These are phyloP conservation scores for Backusella sp. DNA, from an alignment of 192 early-diverging fungal species.

Conservation along the genomic window DNA sequence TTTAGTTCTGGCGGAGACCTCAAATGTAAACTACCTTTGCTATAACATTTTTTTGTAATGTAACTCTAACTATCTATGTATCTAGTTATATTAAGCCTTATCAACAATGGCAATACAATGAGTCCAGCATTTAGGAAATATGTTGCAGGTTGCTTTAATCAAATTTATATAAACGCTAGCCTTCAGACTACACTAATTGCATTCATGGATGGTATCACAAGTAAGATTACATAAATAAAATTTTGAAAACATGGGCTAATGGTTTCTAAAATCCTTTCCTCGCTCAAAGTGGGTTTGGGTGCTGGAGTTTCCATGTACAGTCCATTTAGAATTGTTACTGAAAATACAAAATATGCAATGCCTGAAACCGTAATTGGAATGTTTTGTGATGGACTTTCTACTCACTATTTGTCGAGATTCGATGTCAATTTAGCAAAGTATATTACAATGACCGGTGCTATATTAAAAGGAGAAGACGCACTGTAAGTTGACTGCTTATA, in stretches of 20 bases:
- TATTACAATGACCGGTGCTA: conserved; percentile 79
- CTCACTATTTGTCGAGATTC: conserved; percentile 91
- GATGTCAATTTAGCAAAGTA: conserved; percentile 92
- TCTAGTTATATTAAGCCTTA: not conserved
- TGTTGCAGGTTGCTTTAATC: conserved; percentile 67
- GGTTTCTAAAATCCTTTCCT: not conserved
- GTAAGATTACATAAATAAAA: conserved; percentile 29
- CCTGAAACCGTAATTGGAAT: conserved; percentile 94
- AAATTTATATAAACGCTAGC: conserved; percentile 86
- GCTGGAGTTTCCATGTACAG: not conserved
- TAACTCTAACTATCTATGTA: not conserved
- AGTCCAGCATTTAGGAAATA: not conserved
- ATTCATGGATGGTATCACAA: conserved; percentile 84
- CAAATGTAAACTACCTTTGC: not conserved
- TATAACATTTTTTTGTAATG: not conserved
- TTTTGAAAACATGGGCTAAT: no score
- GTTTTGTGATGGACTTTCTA: conserved; percentile 92
- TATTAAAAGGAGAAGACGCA: conserved; percentile 78
- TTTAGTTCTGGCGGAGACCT: not conserved
- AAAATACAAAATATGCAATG: conserved; percentile 95
- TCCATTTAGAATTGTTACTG: conserved; percentile 88
- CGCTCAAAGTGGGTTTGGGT: not conserved
- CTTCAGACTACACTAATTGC: conserved; percentile 83
- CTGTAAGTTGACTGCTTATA: conserved; percentile 49
- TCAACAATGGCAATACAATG: not conserved